Evolutionary conservation across 1,139 yeast genomes (phyloP).

Genomic region (Citeromyces hawaiiensis): DNA sequence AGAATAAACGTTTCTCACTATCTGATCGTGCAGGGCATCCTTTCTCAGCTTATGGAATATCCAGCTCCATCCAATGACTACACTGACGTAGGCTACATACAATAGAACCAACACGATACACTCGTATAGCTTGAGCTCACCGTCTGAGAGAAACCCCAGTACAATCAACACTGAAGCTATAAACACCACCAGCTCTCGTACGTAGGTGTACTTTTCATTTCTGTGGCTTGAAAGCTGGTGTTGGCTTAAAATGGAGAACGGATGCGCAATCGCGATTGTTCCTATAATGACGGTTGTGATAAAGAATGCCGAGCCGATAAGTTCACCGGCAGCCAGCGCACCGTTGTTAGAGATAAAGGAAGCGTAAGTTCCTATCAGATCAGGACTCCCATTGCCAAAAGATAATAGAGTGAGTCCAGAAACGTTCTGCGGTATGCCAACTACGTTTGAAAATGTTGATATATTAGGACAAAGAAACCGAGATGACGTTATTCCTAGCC

Average conservation of each 20-base stretch:
- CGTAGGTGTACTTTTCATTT: conserved; percentile 21
- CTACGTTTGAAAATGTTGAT: conserved; percentile 31
- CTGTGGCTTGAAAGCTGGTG: neutral
- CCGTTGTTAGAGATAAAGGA: conserved; percentile 34
- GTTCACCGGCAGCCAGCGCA: conserved; percentile 40
- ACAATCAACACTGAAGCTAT: conserved; percentile 29
- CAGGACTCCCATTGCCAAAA: conserved; percentile 50
- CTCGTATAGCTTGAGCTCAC: conserved; percentile 28
- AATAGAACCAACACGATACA: conserved; percentile 34
- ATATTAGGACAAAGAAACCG: conserved; percentile 43
- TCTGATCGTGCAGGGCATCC: conserved; percentile 11
- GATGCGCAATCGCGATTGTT: conserved; percentile 29
- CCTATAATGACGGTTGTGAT: conserved; percentile 41
- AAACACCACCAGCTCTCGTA: conserved; percentile 46
- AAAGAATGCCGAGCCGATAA: conserved; percentile 44
- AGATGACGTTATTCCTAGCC: conserved; percentile 39
- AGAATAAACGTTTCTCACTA: conserved; percentile 14
- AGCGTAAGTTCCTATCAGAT: conserved; percentile 38
- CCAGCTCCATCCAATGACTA: conserved; percentile 30
- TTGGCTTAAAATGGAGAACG: conserved; percentile 18
- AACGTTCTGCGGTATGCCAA: conserved; percentile 37
- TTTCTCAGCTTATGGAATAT: conserved; percentile 9
- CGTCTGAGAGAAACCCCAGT: conserved; percentile 26
- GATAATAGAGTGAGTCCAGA: conserved; percentile 49
- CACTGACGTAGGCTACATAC: conserved; percentile 40